Percentiles rank a stretch among this genome's conserved stretches.
Evolutionary conservation across 2,329 filamentous ascomycete genomes (phyloP).

Genomic region (Aspergillus novofumigatus): DNA sequence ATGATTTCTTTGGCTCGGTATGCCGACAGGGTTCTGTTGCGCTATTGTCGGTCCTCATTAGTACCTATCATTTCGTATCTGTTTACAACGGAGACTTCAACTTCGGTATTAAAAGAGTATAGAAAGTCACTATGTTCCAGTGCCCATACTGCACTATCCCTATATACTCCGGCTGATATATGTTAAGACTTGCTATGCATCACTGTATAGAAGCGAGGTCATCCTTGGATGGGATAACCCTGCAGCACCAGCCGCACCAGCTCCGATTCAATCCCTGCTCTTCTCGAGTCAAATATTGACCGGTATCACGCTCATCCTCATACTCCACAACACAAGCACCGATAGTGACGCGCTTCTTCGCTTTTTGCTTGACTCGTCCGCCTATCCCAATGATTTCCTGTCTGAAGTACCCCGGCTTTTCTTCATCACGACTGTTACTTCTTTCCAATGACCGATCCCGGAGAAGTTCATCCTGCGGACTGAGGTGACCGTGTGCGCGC

Average conservation of each 20-base stretch:
- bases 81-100: too few species aligned
- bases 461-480: conserved; percentile 15
- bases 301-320: conserved; percentile 68
- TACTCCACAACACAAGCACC: conserved; percentile 83
- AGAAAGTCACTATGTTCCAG: not conserved
- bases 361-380: conserved; percentile 79
- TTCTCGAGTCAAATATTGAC: conserved; percentile 66
- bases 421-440: conserved; percentile 29
- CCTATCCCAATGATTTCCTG: conserved; percentile 92
- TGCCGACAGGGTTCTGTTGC: not conserved
- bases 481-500: conserved; percentile 7
- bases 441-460: conserved; percentile 7
- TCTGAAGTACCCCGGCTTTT: conserved; percentile 67
- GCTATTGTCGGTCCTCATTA: not conserved
- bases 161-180: not conserved
- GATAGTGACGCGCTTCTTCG: conserved; percentile 75
- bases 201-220: conserved; percentile 28
- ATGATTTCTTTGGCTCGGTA: not conserved
- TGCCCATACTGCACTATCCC: not conserved
- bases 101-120: too few species aligned
- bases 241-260: conserved; percentile 90
- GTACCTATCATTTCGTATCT: not conserved
- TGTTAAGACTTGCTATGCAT: not conserved
- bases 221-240: conserved; percentile 62
- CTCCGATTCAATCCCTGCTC: conserved; percentile 64